Conservation (phyloP, 2,329 filamentous ascomycete genomes). For the Trichoderma harzianum region DNA sequence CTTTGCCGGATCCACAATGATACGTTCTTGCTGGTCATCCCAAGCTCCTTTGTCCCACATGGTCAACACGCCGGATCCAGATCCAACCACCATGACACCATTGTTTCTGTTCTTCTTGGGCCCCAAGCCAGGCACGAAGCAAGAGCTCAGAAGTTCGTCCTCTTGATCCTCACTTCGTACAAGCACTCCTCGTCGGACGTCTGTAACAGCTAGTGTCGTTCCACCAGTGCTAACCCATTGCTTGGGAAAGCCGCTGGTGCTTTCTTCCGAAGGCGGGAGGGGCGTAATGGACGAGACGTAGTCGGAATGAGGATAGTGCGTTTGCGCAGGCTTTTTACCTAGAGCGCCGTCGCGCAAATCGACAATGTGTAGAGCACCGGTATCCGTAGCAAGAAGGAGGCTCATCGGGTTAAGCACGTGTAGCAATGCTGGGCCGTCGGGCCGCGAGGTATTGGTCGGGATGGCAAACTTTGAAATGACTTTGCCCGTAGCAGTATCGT, state of each 20-base stretch:
- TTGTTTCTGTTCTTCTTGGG: conserved; percentile 63
- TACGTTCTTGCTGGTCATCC: conserved; percentile 91
- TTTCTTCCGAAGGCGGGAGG: conserved; percentile 73
- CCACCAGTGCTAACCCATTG: conserved; percentile 95
- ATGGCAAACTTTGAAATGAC: conserved; percentile 82
- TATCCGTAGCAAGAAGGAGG: conserved; percentile 86
- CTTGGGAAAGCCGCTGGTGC: conserved; percentile 85
- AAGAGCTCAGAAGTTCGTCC: conserved; percentile 81
- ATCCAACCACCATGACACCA: conserved; percentile 73
- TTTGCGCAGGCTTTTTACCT: conserved; percentile 66
- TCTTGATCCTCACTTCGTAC: conserved; percentile 92
- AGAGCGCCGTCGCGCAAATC: conserved; percentile 68
- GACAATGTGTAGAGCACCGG: conserved; percentile 81
- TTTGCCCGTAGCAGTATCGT: conserved; percentile 55
- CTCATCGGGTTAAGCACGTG: conserved; percentile 84
- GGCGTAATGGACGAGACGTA: conserved; percentile 87
- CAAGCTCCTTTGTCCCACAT: conserved; percentile 92
- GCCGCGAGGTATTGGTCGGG: conserved; percentile 51
- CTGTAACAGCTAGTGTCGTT: conserved; percentile 85
- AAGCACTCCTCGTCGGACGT: conserved; percentile 80
- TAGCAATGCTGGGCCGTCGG: conserved; percentile 76
- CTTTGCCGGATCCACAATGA: conserved; percentile 66
- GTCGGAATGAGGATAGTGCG: conserved; percentile 84
- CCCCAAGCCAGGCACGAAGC: conserved; percentile 73
- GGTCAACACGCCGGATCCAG: conserved; percentile 75